Evolutionary conservation across 352 stramenopile species (phyloP).

Genomic region (Globisporangium acanthophoron): DNA sequence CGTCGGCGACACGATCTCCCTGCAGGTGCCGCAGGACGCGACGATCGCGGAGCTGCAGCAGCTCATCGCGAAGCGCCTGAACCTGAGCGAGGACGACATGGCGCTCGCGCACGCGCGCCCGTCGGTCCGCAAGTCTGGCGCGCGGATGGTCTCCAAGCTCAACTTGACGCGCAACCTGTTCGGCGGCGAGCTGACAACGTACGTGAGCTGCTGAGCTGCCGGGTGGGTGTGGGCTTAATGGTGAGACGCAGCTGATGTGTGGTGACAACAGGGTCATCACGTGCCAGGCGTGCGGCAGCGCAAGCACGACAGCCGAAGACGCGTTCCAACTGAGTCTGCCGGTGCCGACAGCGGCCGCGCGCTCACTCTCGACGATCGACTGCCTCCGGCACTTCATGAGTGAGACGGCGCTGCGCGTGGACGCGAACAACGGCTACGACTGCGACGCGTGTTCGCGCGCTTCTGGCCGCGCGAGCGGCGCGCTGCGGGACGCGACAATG

Average conservation of each 20-base stretch:
- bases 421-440: conserved; percentile 61
- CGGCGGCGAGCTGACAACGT: conserved; percentile 46
- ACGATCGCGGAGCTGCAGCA: conserved; percentile 48
- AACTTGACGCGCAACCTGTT: conserved; percentile 65
- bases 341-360: conserved; percentile 21
- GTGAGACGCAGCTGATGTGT: neutral
- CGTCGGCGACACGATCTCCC: conserved; percentile 48
- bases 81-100: conserved; percentile 53
- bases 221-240: neutral
- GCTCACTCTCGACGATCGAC: conserved; percentile 24
- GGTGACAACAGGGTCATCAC: conserved; percentile 24
- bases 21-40: conserved; percentile 41
- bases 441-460: conserved; percentile 52
- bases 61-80: conserved; percentile 45
- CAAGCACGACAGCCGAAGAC: conserved; percentile 49
- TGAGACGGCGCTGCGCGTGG: conserved; percentile 40
- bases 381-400: conserved; percentile 49
- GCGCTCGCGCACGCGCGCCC: conserved; percentile 28
- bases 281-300: conserved; percentile 40
- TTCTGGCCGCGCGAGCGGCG: conserved; percentile 16
- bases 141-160: conserved; percentile 28
- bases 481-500: conserved; percentile 50
- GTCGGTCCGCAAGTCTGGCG: conserved; percentile 16
- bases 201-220: conserved; percentile 6
- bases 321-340: conserved; percentile 60